A percentile compares a stretch with the other conserved stretches of the same genome.
These are phyloP conservation scores for Ophiosphaerella narmari DNA, from an alignment of 2,329 filamentous ascomycete genomes.

Conservation along the genomic window DNA sequence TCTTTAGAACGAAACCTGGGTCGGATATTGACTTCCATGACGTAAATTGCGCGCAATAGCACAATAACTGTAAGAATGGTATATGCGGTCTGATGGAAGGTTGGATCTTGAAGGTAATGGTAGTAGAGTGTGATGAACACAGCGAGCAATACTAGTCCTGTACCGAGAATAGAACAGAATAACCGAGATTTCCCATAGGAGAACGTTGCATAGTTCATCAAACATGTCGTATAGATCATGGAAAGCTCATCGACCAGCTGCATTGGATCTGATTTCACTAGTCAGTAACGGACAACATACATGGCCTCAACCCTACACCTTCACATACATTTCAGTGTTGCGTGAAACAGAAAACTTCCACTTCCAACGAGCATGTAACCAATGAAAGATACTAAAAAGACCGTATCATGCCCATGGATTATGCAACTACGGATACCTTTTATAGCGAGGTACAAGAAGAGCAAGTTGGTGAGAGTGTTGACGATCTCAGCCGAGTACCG, in stretches of 20 bases:
- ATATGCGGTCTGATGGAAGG: conserved; percentile 82
- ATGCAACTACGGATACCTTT: conserved; percentile 77
- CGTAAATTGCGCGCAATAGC: conserved; percentile 73
- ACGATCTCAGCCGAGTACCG: conserved; percentile 77
- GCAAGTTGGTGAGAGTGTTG: conserved; percentile 78
- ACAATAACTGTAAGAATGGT: conserved; percentile 72
- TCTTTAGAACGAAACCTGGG: conserved; percentile 56
- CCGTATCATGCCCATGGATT: conserved; percentile 71
- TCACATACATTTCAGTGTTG: conserved; percentile 64
- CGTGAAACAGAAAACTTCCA: conserved; percentile 67
- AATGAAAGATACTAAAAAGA: conserved; percentile 71
- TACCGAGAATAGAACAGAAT: conserved; percentile 60
- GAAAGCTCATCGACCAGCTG: conserved; percentile 72
- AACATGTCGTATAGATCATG: conserved; percentile 73
- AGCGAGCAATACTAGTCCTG: conserved; percentile 58
- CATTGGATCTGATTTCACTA: conserved; percentile 68
- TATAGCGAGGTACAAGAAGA: conserved; percentile 78
- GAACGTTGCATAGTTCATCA: conserved; percentile 74
- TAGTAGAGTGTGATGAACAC: conserved; percentile 79
- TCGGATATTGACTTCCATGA: conserved; percentile 72
- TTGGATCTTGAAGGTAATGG: conserved; percentile 78
- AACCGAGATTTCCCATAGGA: conserved; percentile 64
- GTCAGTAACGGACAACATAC: conserved; percentile 52
- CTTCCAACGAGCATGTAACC: conserved; percentile 66
- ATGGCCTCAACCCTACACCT: neutral